A percentile compares a stretch with the other conserved stretches of the same genome.
phyloP scores from a whole-genome alignment of 176 grass and related monocot genomes.

The Phoenix dactylifera region DNA sequence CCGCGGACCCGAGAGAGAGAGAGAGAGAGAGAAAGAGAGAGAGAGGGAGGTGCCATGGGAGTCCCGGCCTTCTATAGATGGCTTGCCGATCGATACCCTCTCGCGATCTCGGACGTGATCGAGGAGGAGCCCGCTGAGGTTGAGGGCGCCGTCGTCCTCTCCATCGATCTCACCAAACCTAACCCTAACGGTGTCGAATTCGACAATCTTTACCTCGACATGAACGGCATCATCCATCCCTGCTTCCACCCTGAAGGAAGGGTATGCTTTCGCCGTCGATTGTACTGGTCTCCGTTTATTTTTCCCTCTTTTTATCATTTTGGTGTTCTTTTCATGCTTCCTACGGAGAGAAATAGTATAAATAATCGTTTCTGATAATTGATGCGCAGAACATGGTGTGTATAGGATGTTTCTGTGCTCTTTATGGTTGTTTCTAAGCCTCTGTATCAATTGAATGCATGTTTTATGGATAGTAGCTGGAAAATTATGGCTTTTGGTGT shows the following conservation, averaged over 20 bases:
- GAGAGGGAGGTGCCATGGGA: constrained; percentile 46
- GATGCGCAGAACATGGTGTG: no score
- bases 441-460: no score
- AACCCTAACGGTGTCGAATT: constrained; percentile 96
- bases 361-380: no score
- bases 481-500: no score
- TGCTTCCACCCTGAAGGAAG: constrained; percentile 95
- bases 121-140: constrained; percentile 72
- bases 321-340: neutral
- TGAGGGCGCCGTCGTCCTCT: constrained; percentile 52
- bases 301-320: neutral
- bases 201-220: constrained; percentile 98
- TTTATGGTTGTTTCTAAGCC: no score
- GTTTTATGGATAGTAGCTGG: no score
- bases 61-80: constrained; percentile 95
- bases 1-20: no score
- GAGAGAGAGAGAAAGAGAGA: neutral
- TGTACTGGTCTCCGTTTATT: neutral
- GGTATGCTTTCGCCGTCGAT: constrained; percentile 28
- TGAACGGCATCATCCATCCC: constrained; percentile 93
- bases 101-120: constrained; percentile 57
- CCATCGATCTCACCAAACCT: constrained; percentile 61
- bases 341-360: no score
- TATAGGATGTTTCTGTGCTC: no score
- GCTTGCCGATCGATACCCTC: constrained; percentile 80